phyloP scores from a whole-genome alignment of 345 rosid species.

The Mallotus nudiflorus region DNA sequence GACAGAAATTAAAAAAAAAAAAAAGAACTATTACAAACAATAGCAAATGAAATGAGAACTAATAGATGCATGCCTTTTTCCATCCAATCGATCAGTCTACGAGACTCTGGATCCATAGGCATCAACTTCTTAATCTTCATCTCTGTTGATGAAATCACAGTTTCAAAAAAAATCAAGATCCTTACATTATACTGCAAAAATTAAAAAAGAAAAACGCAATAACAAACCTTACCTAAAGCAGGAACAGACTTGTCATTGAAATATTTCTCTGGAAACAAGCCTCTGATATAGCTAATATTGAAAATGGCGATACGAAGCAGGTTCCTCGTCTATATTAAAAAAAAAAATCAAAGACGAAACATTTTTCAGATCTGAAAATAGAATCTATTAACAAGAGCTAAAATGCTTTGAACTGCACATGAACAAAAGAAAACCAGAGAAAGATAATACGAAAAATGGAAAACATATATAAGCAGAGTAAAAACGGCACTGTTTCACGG shows the following conservation, averaged over 20 bases:
- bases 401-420: not conserved
- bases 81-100: slow-evolving; percentile 98
- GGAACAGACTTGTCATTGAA: slow-evolving; percentile 95
- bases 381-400: not conserved
- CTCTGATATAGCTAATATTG: slow-evolving; percentile 95
- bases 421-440: not conserved
- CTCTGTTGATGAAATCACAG: slow-evolving; percentile 41
- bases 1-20: slow-evolving; percentile 14
- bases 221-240: slow-evolving; percentile 63
- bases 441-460: slow-evolving; percentile 3
- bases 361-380: not conserved
- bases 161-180: slow-evolving; percentile 1
- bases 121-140: slow-evolving; percentile 96
- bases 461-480: not conserved
- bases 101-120: slow-evolving; percentile 96
- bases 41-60: not conserved
- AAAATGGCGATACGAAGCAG: slow-evolving; percentile 91
- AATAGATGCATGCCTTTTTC: slow-evolving; percentile 67
- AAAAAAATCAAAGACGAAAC: not conserved
- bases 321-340: slow-evolving; percentile 67
- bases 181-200: not conserved
- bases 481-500: not conserved
- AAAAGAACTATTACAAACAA: not conserved
- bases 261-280: slow-evolving; percentile 93
- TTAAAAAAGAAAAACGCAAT: not conserved